Evolutionary conservation across 2,329 filamentous ascomycete genomes (phyloP), one percentile per base, ranked within the genome.

Genomic region (Basipetospora sp.): DNA sequence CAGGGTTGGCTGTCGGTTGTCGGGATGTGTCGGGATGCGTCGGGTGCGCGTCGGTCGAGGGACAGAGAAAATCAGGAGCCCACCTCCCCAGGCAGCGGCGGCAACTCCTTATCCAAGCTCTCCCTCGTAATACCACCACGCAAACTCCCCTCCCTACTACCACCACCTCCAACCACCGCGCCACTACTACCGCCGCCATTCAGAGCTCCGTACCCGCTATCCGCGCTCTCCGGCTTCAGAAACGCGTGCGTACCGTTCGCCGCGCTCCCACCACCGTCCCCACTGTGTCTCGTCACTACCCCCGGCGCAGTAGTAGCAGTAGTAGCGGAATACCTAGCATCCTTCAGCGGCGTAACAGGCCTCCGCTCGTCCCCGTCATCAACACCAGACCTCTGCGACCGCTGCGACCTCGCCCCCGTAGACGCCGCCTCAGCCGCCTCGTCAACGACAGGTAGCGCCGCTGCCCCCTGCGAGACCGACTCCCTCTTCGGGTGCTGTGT

Each of bases 341-440:
- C 51, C 42, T 64, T 67, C 13, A 56, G 56, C 0, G 65, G 62
- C 3, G 64, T 65, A 59, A 16, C 65, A 66, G 49, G 67, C 20
- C 67, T 35, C 17, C 19, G 33, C 15, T 19, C 16, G 10, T 14
- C 16, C 33, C 19, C 19, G 10, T n/a, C 18, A 9, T 22, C 16
- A 16, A 14, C 19, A 13, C n/a, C 4, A 16, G 22, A 11, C n/a
- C n/a, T n/a, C n/a, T n/a, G 11, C 22, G 22, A 25, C 6, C 8
- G 8, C 8, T 39, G 6, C 32, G 19, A 26, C 11, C 25, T 28
- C 3, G 34, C 71, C 2, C 75, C 74, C 17, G 75, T 68, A 42
- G 79, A 83, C 6, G 68, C 72, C 8, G 67, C 77, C 55, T 94
- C 88, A 4, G 76, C 81, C n/a, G 76, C 80, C 58, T 96, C 88